phyloP scores from a whole-genome alignment of 768 basidiomycete species.

The Nevesoporus exiguus region DNA sequence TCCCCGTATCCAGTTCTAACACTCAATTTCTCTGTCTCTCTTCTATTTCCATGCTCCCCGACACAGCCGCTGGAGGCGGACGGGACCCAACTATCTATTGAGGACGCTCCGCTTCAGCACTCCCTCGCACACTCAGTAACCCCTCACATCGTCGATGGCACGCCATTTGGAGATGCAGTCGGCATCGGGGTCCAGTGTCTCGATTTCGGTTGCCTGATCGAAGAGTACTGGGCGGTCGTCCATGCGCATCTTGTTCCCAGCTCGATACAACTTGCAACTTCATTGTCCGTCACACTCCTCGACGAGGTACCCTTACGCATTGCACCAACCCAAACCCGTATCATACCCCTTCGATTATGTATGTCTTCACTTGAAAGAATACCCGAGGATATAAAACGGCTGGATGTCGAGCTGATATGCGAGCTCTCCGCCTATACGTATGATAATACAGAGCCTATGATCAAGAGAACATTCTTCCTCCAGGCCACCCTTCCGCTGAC shows the following conservation, averaged over 20 bases:
- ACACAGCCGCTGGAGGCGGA: background rate
- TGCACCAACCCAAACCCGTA: constrained; percentile 60
- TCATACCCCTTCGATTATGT: constrained; percentile 49
- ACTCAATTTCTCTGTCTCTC: constrained; percentile 47
- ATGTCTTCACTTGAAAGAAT: constrained; percentile 38
- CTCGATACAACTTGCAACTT: constrained; percentile 4
- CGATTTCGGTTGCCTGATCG: constrained; percentile 11
- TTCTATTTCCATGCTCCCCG: constrained; percentile 30
- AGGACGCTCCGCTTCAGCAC: constrained; percentile 32
- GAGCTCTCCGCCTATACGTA: constrained; percentile 3
- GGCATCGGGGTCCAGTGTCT: constrained; percentile 60
- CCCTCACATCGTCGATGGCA: constrained; percentile 72
- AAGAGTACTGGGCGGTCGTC: constrained; percentile 54
- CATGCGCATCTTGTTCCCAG: constrained; percentile 8
- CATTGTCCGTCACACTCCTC: constrained; percentile 20
- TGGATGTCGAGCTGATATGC: constrained; percentile 41
- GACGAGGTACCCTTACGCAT: constrained; percentile 33
- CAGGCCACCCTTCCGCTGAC: constrained; percentile 40
- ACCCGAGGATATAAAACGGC: constrained; percentile 25
- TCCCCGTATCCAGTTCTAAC: constrained; percentile 51
- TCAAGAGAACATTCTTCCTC: constrained; percentile 22
- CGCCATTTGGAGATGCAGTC: constrained; percentile 66
- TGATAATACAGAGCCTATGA: no score
- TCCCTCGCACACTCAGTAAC: constrained; percentile 52
- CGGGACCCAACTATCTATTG: background rate